Evolutionary conservation across 116 monocot genomes (phyloP).

Genomic region (Dioscorea cayenensis): DNA sequence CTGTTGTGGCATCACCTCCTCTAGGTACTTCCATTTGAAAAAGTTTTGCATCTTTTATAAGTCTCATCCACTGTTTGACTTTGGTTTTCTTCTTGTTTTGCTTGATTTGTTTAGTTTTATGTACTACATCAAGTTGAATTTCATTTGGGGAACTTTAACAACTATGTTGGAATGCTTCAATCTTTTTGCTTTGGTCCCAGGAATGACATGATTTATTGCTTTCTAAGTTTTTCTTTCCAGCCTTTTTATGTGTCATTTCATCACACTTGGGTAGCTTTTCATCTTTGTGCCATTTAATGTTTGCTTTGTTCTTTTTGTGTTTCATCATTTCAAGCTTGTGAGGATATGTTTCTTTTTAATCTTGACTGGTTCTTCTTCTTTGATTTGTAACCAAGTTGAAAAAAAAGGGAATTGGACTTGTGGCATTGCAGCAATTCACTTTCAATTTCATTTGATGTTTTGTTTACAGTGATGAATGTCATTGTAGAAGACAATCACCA

Average conservation of each 20-base stretch:
- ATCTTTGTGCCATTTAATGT: background rate
- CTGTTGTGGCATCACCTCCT: slow-evolving; percentile 31
- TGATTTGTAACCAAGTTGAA: background rate
- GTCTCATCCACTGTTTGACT: background rate
- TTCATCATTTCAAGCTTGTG: background rate
- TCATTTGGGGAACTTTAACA: background rate
- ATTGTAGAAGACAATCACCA: slow-evolving; percentile 16
- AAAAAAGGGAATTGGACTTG: background rate
- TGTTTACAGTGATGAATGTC: slow-evolving; percentile 35
- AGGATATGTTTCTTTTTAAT: background rate
- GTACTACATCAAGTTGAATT: too few relatives aligned
- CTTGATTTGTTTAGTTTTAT: background rate
- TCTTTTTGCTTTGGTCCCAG: background rate
- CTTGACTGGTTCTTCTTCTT: background rate
- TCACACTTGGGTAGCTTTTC: background rate
- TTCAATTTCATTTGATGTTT: background rate
- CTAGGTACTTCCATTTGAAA: slow-evolving; percentile 19
- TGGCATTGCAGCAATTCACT: background rate
- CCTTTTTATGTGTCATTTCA: background rate
- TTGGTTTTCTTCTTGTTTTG: background rate
- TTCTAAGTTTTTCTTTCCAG: background rate
- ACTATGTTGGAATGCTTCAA: background rate
- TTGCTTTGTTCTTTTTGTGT: too few relatives aligned
- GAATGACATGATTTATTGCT: background rate
- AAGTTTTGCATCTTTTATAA: background rate